Evolutionary conservation across 2,329 filamentous ascomycete species (phyloP), one percentile per base, ranked within the genome.

Genomic region (Ilyonectria destructans): DNA sequence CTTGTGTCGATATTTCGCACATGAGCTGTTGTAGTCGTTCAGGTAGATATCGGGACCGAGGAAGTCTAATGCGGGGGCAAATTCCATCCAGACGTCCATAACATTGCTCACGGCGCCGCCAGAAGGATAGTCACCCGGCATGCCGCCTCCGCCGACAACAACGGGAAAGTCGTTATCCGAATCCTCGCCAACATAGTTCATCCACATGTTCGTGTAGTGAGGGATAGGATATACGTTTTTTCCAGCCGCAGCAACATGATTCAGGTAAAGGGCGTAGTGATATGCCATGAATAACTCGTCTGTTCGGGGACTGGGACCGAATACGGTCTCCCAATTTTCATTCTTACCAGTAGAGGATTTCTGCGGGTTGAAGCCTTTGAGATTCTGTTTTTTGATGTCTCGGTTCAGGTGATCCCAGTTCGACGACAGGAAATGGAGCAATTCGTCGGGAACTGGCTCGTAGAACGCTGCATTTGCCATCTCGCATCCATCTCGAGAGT

Each of bases 401-500:
- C n/a, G 29, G 5, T 61, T 68, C 2, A 69, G 62, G 15, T 49
- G 23, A 8, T 65, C 49, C 68, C 68, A 69, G 12, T 67, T 58
- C 1, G 40, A 17, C 3, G n/a, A n/a, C 0, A 72, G 51, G 12
- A 67, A 62, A 4, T 58, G 17, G 6, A 69, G 6, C 2, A 72
- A 54, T 3, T 69, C 57, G 5, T 35, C 26, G 4, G 69, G 70
- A 13, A 71, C 68, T 6, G 66, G 62, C 17, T 62, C 21, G 2
- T 23, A 6, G 17, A 71, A 71, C 1, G n/a, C 19, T 3, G 78
- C 67, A 17, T 84, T 77, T 6, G 83, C 84, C 8, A 71, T 70
- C 4, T 72, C 67, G n/a, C 78, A 81, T 4, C 81, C 77, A 68
- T 87, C 86, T 29, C 84, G 78, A 3, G 81, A 86, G 68, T 87